Conservation (phyloP, 306 rosid genomes). For the Prinsepia uniflora region DNA sequence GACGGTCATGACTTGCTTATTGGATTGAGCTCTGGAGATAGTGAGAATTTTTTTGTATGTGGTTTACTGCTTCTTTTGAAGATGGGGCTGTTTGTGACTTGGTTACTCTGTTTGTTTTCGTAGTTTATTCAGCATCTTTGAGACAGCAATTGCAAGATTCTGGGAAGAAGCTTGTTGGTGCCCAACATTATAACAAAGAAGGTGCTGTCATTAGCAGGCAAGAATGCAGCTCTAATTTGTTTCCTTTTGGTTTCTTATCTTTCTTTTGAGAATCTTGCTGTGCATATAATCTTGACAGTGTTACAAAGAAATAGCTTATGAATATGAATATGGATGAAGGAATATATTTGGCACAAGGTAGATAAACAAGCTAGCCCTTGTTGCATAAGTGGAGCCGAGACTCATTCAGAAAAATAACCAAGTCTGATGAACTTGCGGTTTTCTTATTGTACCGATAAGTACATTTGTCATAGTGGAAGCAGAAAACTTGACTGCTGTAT, state of each 20-base stretch:
- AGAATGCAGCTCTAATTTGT: slow-evolving; percentile 21
- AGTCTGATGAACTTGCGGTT: background rate
- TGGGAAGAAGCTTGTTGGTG: slow-evolving; percentile 93
- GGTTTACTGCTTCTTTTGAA: slow-evolving; percentile 23
- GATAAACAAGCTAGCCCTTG: background rate
- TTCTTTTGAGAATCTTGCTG: background rate
- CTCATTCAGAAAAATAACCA: background rate
- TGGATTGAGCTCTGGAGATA: slow-evolving; percentile 90
- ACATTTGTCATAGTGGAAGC: background rate
- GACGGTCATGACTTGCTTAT: slow-evolving; percentile 96
- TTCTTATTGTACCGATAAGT: background rate
- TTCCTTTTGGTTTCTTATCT: background rate
- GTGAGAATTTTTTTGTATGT: slow-evolving; percentile 36
- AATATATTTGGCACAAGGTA: background rate
- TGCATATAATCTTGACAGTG: background rate
- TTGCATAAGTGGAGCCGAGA: slow-evolving; percentile 12
- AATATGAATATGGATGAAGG: background rate
- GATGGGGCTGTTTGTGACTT: background rate
- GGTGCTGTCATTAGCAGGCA: slow-evolving; percentile 88
- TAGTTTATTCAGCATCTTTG: slow-evolving; percentile 91
- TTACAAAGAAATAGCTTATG: background rate
- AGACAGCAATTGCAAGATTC: slow-evolving; percentile 98
- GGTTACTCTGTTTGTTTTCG: slow-evolving; percentile 33
- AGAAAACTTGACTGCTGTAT: background rate
- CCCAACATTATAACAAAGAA: slow-evolving; percentile 92